Evolutionary conservation across 352 stramenopile species (phyloP).

Genomic region (Phytophthora kernoviae): DNA sequence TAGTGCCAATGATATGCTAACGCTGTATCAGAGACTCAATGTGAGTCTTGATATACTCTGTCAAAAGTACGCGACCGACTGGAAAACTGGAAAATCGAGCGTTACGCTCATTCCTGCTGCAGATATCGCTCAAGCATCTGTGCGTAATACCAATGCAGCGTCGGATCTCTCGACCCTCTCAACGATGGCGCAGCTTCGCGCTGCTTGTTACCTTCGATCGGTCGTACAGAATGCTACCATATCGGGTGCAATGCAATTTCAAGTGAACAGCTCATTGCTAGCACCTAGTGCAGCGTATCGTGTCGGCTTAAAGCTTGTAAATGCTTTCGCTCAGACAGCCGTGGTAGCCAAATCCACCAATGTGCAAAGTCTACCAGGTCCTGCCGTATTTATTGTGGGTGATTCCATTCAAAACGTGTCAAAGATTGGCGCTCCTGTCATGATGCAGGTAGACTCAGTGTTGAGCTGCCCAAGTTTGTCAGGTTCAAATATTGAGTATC

Average conservation of each 20-base stretch:
- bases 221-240: slow-evolving; percentile 34
- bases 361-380: slow-evolving; percentile 49
- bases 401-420: slow-evolving; percentile 40
- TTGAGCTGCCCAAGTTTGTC: slow-evolving; percentile 50
- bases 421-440: slow-evolving; percentile 37
- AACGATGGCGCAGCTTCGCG: slow-evolving; percentile 51
- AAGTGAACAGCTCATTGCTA: slow-evolving; percentile 51
- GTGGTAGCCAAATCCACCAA: slow-evolving; percentile 32
- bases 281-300: slow-evolving; percentile 44
- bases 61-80: slow-evolving; percentile 52
- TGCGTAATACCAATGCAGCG: slow-evolving; percentile 10
- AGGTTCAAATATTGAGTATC: slow-evolving; percentile 42
- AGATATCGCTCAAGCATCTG: slow-evolving; percentile 29
- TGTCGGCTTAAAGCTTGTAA: slow-evolving; percentile 58
- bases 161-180: slow-evolving; percentile 33
- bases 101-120: slow-evolving; percentile 27
- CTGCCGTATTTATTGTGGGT: slow-evolving; percentile 55
- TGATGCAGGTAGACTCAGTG: slow-evolving; percentile 49
- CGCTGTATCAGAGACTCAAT: slow-evolving; percentile 40
- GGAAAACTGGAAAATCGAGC: slow-evolving; percentile 37
- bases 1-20: slow-evolving; percentile 14
- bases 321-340: slow-evolving; percentile 54
- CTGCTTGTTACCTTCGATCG: slow-evolving; percentile 56
- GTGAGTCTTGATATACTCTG: slow-evolving; percentile 40
- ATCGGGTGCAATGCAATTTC: slow-evolving; percentile 25